These are phyloP conservation scores for Xylariaceae sp. DNA, from an alignment of 2,329 filamentous ascomycete species.

Conservation along the genomic window DNA sequence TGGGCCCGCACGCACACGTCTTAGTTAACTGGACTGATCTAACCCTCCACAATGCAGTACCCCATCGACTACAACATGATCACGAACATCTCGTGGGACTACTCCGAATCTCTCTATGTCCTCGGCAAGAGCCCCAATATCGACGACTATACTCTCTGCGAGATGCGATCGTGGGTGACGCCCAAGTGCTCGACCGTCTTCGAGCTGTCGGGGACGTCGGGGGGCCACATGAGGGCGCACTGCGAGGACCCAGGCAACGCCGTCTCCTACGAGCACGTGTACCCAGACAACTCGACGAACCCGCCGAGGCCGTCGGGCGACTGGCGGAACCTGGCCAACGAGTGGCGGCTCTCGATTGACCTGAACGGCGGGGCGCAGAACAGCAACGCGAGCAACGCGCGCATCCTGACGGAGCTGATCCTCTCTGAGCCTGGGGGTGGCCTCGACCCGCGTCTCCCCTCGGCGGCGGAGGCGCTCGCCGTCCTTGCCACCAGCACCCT, in stretches of 20 bases:
- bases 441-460: conserved; percentile 53
- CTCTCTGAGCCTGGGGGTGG: conserved; percentile 30
- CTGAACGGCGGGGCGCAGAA: conserved; percentile 51
- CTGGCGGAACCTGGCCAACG: conserved; percentile 49
- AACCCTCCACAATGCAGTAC: conserved; percentile 30
- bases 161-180: conserved; percentile 58
- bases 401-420: conserved; percentile 52
- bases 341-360: conserved; percentile 51
- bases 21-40: neutral
- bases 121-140: conserved; percentile 44
- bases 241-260: conserved; percentile 54
- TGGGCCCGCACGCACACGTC: too few relatives aligned
- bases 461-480: conserved; percentile 67
- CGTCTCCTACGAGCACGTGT: conserved; percentile 48
- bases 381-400: conserved; percentile 53
- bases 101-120: conserved; percentile 56
- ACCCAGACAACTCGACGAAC: conserved; percentile 21
- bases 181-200: conserved; percentile 62
- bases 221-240: conserved; percentile 53
- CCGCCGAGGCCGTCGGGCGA: conserved; percentile 36
- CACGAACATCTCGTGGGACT: conserved; percentile 44
- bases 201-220: conserved; percentile 48
- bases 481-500: conserved; percentile 64
- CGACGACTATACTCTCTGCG: conserved; percentile 59
- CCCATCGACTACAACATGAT: conserved; percentile 64